Conservation (phyloP, 2,329 filamentous ascomycete species). For the Clathrospora elynae region DNA sequence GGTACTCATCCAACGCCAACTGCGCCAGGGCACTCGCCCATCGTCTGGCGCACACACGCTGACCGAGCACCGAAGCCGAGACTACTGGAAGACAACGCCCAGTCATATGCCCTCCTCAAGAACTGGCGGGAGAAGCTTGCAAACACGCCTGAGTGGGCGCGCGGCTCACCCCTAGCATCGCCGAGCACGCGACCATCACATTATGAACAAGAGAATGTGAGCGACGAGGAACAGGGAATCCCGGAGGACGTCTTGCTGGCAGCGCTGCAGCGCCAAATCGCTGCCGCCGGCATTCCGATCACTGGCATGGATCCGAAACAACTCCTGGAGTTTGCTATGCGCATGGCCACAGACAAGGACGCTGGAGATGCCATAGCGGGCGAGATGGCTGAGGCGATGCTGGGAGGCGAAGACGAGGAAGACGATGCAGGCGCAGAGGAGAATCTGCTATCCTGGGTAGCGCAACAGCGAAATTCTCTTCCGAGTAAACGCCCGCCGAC, state of each 20-base stretch:
- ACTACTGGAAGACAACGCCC: conserved; percentile 34
- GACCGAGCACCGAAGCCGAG: conserved; percentile 30
- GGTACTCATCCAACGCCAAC: conserved; percentile 12
- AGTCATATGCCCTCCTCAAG: conserved; percentile 50
- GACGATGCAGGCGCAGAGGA: conserved; percentile 37
- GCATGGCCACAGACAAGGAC: conserved; percentile 52
- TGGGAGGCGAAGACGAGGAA: conserved; percentile 44
- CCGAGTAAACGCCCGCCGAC: conserved; percentile 25
- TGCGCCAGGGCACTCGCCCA: conserved; percentile 30
- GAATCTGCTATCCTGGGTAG: conserved; percentile 40
- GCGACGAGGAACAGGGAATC: conserved; percentile 29
- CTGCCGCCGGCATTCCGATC: conserved; percentile 42
- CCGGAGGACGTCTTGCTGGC: conserved; percentile 50
- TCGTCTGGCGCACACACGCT: conserved; percentile 43
- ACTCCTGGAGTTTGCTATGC: conserved; percentile 51
- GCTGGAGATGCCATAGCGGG: conserved; percentile 51
- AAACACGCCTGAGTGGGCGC: conserved; percentile 35
- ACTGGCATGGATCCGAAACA: conserved; percentile 50
- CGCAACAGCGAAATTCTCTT: conserved; percentile 34
- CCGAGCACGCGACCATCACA: conserved; percentile 14
- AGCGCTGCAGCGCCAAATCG: conserved; percentile 42
- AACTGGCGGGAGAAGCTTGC: conserved; percentile 53
- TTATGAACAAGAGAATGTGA: conserved; percentile 23
- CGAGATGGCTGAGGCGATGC: conserved; percentile 51
- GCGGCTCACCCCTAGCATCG: conserved; percentile 24